Base-by-base conservation (phyloP, 768 basidiomycete genomes). In the Harrya chromipes region DNA sequence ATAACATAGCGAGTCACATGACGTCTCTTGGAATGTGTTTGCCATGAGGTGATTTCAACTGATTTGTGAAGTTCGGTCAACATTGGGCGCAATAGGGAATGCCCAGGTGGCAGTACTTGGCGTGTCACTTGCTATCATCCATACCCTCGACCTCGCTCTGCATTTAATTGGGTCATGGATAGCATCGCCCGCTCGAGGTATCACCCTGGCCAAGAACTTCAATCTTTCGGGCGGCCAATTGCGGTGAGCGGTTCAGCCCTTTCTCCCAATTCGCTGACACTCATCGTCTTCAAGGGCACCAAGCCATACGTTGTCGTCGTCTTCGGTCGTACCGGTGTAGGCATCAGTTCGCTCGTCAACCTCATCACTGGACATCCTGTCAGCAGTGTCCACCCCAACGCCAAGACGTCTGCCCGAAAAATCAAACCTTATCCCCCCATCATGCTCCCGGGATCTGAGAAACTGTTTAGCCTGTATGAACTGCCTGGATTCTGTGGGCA, bases 321-420 rank as follows among this genome's bases (percentile, higher is more conserved):
- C 40, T 68, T 66, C 13, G 65, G 66, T 16, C 59, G 43, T 19
- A 63, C 66, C 0, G 65, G 65, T 0, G 66, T 57, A 7, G 65
- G 65, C 17, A 33, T 66, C 41, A 66, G 66, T 13, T 66, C 65
- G 14, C 56, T 68, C 49, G 36, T 58, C 6, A 66, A 66, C 48
- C 57, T 68, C 47, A 61, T 68, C 21, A 21, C 33, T 8, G 58
- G 60, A n/a, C 38, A 46, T 37, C 56, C 60, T 20, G 4, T 48
- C 46, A 63, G 58, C 48, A 38, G 35, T 16, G 49, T 34, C 14
- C 43, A 60, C 38, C 23, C 60, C 4, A 33, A 64, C 29, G 56
- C 50, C 39, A 37, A 24, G 27, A 31, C 40, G 0, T 29, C 26
- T 34, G 17, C 47, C 0, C 34, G 8, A 13, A 50, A n/a, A 11